Percentiles rank a stretch among this genome's conserved stretches.
phyloP scores from a whole-genome alignment of 1,284 basidiomycete species.

The Meira nashicola region DNA sequence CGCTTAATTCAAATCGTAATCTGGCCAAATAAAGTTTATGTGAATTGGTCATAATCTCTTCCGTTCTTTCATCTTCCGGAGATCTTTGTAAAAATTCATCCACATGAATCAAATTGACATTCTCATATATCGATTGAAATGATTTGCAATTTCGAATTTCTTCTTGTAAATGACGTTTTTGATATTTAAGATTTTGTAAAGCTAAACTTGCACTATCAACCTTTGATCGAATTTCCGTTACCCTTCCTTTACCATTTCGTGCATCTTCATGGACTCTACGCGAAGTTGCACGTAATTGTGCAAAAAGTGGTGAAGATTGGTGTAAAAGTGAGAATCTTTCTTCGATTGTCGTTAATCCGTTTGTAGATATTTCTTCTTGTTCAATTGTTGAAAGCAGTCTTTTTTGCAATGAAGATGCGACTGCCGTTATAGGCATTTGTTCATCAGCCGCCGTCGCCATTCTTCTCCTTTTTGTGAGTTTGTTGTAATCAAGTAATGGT shows the following conservation, averaged over 20 bases:
- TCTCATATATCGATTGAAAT: slow-evolving; percentile 12
- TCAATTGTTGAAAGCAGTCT: background rate
- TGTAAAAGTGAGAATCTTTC: background rate
- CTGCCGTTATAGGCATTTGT: background rate
- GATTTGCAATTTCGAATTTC: slow-evolving; percentile 3
- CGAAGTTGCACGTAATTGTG: background rate
- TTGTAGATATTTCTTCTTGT: background rate
- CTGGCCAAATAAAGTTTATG: slow-evolving; percentile 9
- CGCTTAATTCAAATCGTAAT: slow-evolving; percentile 9
- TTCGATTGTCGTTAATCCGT: background rate
- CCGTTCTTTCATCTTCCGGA: background rate
- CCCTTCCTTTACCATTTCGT: background rate
- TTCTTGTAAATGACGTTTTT: slow-evolving; percentile 6
- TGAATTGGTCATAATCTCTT: background rate
- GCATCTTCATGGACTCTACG: background rate
- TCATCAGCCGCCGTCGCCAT: background rate
- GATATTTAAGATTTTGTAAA: slow-evolving; percentile 8
- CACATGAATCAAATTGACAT: background rate
- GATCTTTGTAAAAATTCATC: slow-evolving; percentile 1
- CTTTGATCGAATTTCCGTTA: background rate
- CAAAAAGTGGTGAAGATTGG: background rate
- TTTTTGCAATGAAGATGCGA: background rate
- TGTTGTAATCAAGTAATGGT: background rate
- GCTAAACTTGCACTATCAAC: background rate
- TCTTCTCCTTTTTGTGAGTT: background rate